Conservation (phyloP, 345 rosid species). For the Punica granatum region DNA sequence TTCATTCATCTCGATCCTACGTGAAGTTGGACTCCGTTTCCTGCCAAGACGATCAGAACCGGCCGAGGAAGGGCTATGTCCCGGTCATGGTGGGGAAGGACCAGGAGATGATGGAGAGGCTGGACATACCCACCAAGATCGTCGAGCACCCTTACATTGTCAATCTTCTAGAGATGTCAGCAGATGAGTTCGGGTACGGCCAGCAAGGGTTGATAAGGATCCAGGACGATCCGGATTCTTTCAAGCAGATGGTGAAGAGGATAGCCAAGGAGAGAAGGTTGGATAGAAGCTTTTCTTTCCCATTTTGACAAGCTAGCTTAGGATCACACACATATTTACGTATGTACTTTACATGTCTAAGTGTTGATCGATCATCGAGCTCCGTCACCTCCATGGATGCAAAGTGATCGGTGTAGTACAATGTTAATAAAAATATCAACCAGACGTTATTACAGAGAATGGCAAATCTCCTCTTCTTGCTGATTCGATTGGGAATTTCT, state of each 20-base stretch:
- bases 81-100: conserved; percentile 23
- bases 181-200: conserved; percentile 17
- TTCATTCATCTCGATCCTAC: conserved; percentile 3
- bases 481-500: too few species aligned
- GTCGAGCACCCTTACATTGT: conserved; percentile 19
- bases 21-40: background rate
- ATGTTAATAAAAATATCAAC: too few species aligned
- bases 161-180: conserved; percentile 21
- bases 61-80: conserved; percentile 20
- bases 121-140: conserved; percentile 22
- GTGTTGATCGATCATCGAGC: too few species aligned
- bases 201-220: conserved; percentile 22
- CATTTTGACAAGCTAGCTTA: background rate
- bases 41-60: background rate
- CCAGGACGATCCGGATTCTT: conserved; percentile 16
- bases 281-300: background rate
- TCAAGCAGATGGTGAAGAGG: conserved; percentile 15
- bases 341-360: too few species aligned
- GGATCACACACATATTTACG: too few species aligned
- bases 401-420: too few species aligned
- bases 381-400: too few species aligned
- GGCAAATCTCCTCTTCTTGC: too few species aligned
- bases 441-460: too few species aligned
- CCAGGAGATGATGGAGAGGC: conserved; percentile 15
- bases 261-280: conserved; percentile 10